Conservation (phyloP, 352 stramenopile species). For the Pythium monospermum region DNA sequence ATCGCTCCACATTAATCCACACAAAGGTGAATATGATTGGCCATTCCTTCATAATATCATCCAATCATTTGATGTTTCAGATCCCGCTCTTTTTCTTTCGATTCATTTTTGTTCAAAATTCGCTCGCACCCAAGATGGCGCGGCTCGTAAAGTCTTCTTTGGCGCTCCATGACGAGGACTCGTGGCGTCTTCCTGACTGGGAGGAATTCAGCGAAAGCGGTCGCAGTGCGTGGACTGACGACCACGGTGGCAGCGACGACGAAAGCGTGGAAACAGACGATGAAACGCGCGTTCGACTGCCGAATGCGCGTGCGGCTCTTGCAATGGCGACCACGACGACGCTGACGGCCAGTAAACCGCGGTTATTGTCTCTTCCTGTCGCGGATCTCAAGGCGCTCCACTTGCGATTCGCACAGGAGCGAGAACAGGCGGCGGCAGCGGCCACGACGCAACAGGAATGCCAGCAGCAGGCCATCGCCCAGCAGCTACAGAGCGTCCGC, state of each 20-base stretch:
- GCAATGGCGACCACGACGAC: constrained; percentile 12
- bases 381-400: constrained; percentile 26
- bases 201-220: constrained; percentile 43
- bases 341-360: constrained; percentile 10
- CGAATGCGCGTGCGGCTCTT: not conserved
- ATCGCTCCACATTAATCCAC: not conserved
- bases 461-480: constrained; percentile 27
- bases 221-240: constrained; percentile 19
- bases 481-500: constrained; percentile 37
- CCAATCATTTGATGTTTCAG: not conserved
- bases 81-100: constrained; percentile 11
- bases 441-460: constrained; percentile 1
- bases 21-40: too few species aligned
- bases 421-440: constrained; percentile 17
- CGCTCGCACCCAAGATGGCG: constrained; percentile 9
- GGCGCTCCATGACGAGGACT: constrained; percentile 17
- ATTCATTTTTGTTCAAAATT: not conserved
- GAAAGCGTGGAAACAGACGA: constrained; percentile 9
- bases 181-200: constrained; percentile 53
- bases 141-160: constrained; percentile 1
- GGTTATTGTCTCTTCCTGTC: constrained; percentile 3
- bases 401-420: constrained; percentile 27
- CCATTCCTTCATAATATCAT: not conserved
- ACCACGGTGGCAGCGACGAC: constrained; percentile 2
- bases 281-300: constrained; percentile 1